Evolutionary conservation across 2,329 filamentous ascomycete genomes (phyloP).

Genomic region (Colletotrichum echinochloae): DNA sequence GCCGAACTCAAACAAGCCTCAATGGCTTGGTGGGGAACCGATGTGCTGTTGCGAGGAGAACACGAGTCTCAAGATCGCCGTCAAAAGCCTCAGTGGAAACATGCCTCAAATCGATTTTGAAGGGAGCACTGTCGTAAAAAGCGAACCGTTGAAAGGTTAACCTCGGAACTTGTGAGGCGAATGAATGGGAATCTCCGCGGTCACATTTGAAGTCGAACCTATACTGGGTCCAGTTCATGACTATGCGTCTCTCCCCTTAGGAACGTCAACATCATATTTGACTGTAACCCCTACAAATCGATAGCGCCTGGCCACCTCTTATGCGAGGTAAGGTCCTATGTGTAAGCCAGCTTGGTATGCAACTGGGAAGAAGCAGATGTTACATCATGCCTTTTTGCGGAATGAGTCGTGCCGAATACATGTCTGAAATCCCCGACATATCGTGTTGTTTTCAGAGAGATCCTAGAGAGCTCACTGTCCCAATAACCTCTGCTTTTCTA

Average conservation of each 20-base stretch:
- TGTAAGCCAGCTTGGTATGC: neutral
- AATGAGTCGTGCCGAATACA: neutral
- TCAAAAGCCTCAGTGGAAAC: neutral
- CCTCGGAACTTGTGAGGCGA: neutral
- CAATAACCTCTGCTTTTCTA: neutral
- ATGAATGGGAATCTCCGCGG: neutral
- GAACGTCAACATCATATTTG: conserved; percentile 1
- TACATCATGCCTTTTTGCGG: neutral
- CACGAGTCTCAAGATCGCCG: too few species aligned
- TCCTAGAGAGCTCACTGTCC: too few species aligned
- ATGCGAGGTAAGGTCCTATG: too few species aligned
- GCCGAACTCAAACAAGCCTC: too few species aligned
- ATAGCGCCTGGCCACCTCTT: neutral
- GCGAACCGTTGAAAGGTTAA: conserved; percentile 18
- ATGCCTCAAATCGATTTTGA: conserved; percentile 10
- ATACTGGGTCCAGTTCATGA: conserved; percentile 18
- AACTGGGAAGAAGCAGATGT: neutral
- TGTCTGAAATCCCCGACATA: neutral
- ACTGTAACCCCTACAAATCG: neutral
- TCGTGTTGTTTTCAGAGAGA: too few species aligned
- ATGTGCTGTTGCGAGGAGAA: neutral
- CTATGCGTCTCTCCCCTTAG: conserved; percentile 25
- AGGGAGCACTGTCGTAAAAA: neutral
- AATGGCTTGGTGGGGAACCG: neutral
- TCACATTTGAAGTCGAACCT: conserved; percentile 4